A percentile compares a stretch with the other conserved stretches of the same genome.
Evolutionary conservation across 2,329 filamentous ascomycete genomes (phyloP).

Genomic region (Aspergillus caelatus): DNA sequence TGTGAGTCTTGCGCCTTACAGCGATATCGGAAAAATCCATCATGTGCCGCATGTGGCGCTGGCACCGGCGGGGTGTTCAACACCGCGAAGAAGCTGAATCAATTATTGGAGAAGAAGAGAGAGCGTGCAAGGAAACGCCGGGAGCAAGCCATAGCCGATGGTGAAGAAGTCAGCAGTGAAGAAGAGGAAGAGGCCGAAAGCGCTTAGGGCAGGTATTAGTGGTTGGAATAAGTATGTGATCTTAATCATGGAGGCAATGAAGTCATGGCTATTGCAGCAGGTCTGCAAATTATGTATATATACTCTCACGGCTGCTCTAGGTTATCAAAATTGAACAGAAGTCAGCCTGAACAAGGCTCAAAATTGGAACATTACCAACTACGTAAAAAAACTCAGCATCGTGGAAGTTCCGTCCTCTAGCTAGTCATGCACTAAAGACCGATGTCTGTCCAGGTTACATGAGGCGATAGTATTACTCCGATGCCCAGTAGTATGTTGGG

Average conservation of each 20-base stretch:
- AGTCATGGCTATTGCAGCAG: background rate
- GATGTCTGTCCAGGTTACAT: background rate
- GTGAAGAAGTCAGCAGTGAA: constrained; percentile 54
- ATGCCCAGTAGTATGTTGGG: background rate
- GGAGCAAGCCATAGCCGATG: constrained; percentile 55
- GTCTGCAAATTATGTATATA: constrained; percentile 8
- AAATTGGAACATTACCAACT: background rate
- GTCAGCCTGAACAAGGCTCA: background rate
- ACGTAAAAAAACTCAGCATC: background rate
- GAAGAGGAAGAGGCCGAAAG: constrained; percentile 40
- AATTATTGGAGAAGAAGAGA: constrained; percentile 72
- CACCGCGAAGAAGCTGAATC: constrained; percentile 78
- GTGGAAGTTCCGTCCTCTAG: too few species aligned
- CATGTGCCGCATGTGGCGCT: constrained; percentile 80
- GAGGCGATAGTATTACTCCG: background rate
- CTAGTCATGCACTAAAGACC: background rate
- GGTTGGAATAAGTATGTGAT: background rate
- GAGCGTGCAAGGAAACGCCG: constrained; percentile 59
- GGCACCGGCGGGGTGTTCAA: constrained; percentile 92
- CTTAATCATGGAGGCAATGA: background rate
- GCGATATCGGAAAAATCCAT: constrained; percentile 82
- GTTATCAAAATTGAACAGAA: background rate
- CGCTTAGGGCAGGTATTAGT: background rate
- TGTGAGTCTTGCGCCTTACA: constrained; percentile 87
- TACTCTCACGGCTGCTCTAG: background rate